Percentiles rank a stretch among this genome's conserved stretches.
Evolutionary conservation across 148 eudicot species (phyloP).

Genomic region (Spergularia marina): DNA sequence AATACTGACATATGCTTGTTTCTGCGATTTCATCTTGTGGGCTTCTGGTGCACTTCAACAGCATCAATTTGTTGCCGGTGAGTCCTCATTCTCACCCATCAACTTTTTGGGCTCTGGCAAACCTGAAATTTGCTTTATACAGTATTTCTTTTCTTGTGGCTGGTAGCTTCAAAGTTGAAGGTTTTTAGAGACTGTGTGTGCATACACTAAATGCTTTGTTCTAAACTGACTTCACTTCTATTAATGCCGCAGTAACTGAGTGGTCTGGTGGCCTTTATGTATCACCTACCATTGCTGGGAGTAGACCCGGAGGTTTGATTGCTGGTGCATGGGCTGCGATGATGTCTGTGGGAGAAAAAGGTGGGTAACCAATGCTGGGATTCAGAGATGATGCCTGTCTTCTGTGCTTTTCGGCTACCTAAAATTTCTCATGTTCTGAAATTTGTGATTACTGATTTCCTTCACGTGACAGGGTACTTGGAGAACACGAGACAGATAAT

Average conservation of each 20-base stretch:
- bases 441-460: not conserved
- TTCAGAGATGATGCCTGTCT: not conserved
- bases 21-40: conserved; percentile 27
- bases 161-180: not conserved
- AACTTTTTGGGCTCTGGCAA: not conserved
- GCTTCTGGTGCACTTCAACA: conserved; percentile 35
- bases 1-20: conserved; percentile 33
- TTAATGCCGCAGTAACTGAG: conserved; percentile 72
- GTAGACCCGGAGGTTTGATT: conserved; percentile 91
- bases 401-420: not conserved
- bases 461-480: conserved; percentile 59
- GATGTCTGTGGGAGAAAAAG: conserved; percentile 89
- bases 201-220: not conserved
- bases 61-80: conserved; percentile 99
- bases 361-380: conserved; percentile 29
- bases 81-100: conserved; percentile 28
- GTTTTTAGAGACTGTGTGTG: not conserved
- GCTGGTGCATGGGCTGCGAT: conserved; percentile 99
- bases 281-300: conserved; percentile 96
- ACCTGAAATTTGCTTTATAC: not conserved
- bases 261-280: conserved; percentile 99
- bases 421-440: not conserved
- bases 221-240: conserved; percentile 14
- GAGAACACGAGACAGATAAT: conserved; percentile 80
- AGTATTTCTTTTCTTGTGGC: not conserved